Conservation (phyloP, 108 stramenopile genomes). For the Pseudonitzschia pungens region DNA sequence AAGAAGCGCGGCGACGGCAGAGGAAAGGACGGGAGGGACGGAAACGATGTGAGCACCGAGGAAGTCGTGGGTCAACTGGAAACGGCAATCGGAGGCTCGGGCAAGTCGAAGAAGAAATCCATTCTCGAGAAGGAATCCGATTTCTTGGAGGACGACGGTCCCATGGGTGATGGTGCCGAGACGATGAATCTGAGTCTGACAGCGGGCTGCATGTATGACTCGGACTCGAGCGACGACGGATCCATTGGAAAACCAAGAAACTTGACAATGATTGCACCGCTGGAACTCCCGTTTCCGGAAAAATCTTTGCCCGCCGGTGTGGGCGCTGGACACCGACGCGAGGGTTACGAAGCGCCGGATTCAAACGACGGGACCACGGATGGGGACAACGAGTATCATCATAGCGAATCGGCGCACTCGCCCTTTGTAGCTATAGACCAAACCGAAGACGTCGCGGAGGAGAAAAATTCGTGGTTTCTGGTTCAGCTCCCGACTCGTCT, state of each 20-base stretch:
- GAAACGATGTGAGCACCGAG: conserved; percentile 55
- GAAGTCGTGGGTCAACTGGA: conserved; percentile 81
- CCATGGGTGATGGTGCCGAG: conserved; percentile 30
- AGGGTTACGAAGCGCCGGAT: background rate
- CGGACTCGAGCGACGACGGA: conserved; percentile 73
- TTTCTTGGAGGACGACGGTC: conserved; percentile 23
- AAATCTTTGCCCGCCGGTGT: background rate
- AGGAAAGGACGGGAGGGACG: background rate
- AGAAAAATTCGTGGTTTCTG: conserved; percentile 56
- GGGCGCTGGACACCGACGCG: background rate
- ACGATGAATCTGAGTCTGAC: conserved; percentile 9
- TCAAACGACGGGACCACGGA: background rate
- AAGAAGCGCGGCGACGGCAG: background rate
- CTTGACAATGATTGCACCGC: conserved; percentile 20
- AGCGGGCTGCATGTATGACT: conserved; percentile 69
- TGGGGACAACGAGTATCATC: background rate
- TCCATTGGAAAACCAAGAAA: conserved; percentile 19
- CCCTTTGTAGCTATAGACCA: conserved; percentile 21
- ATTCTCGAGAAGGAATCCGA: conserved; percentile 7
- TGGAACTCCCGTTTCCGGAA: conserved; percentile 33
- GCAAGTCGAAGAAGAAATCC: background rate
- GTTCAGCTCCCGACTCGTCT: conserved; percentile 63
- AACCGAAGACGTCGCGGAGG: conserved; percentile 8
- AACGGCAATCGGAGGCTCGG: conserved; percentile 44
- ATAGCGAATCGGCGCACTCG: conserved; percentile 4